These are phyloP conservation scores for Blastobotrys parvus DNA, from an alignment of 805 yeast species.

Conservation along the genomic window DNA sequence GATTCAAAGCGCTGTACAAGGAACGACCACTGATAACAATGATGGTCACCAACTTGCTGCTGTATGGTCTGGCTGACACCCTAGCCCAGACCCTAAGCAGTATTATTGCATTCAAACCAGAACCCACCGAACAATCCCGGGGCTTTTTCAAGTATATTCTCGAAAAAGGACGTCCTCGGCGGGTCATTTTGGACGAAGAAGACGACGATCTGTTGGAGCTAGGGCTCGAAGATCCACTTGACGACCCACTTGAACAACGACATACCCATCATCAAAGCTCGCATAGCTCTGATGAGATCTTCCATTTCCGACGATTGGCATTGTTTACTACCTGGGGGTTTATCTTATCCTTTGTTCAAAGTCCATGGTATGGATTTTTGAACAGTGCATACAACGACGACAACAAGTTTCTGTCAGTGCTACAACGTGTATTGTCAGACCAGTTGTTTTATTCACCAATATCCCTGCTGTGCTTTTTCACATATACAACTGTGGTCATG, in stretches of 20 bases:
- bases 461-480: constrained; percentile 69
- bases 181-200: constrained; percentile 27
- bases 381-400: constrained; percentile 71
- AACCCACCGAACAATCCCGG: constrained; percentile 8
- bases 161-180: constrained; percentile 26
- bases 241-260: not conserved
- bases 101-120: constrained; percentile 23
- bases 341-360: constrained; percentile 71
- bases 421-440: constrained; percentile 82
- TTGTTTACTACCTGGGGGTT: constrained; percentile 88
- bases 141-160: constrained; percentile 21
- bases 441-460: constrained; percentile 86
- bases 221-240: constrained; percentile 17
- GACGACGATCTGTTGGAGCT: constrained; percentile 24
- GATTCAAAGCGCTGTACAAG: constrained; percentile 38
- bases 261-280: constrained; percentile 2
- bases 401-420: constrained; percentile 64
- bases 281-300: constrained; percentile 26
- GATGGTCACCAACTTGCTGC: constrained; percentile 66
- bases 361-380: constrained; percentile 80
- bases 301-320: constrained; percentile 60
- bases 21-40: constrained; percentile 67
- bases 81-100: constrained; percentile 68
- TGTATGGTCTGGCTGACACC: constrained; percentile 87
- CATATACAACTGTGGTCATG: constrained; percentile 72